Base-by-base conservation (phyloP, 805 yeast genomes). In the Saturnispora sanitii region DNA sequence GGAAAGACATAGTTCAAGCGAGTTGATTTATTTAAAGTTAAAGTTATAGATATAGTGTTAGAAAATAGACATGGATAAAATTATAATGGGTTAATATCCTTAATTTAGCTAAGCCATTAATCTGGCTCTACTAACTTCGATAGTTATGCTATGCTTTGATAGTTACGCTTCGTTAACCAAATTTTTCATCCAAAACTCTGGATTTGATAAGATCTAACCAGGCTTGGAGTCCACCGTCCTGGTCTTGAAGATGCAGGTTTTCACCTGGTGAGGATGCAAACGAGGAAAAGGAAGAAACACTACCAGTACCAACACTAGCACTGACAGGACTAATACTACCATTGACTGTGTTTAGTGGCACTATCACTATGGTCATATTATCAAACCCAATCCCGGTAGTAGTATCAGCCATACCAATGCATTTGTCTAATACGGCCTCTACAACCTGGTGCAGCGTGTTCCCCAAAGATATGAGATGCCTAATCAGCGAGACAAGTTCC, bases 301-400 rank as follows among this genome's bases (percentile, higher is more conserved):
- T 6, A 11, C 26, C 26, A 23, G 6, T 23, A 6, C 26, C 26
- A 23, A 11, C 11, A 7, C 6, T 23, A 7, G 26, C 6, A 27
- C 30, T 27, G 13, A 12, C 16, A 6, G 8, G 30, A n/a, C 30
- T 27, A n/a, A n/a, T n/a, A n/a, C n/a, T n/a, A n/a, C n/a, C n/a
- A n/a, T n/a, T 25, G 27, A 25, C 29, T 7, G 33, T n/a, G 23
- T 34, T 34, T 4, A 34, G 18, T n/a, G 38, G 37, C 38, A 82
- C 68, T 5, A 82, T 71, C n/a, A 79, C 68, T 16, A 80, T 63
- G 0, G 88, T 81, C 90, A 82, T 82, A 53, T 82, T 82, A 56
- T 82, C 94, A 50, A 79, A 82, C 1, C 94, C 94, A 20, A 81
- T 73, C 2, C 92, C 92, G 0, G 90, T 82, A 23, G 71, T 67